Evolutionary conservation across 352 stramenopile species (phyloP).

Genomic region (Phytophthora pini): DNA sequence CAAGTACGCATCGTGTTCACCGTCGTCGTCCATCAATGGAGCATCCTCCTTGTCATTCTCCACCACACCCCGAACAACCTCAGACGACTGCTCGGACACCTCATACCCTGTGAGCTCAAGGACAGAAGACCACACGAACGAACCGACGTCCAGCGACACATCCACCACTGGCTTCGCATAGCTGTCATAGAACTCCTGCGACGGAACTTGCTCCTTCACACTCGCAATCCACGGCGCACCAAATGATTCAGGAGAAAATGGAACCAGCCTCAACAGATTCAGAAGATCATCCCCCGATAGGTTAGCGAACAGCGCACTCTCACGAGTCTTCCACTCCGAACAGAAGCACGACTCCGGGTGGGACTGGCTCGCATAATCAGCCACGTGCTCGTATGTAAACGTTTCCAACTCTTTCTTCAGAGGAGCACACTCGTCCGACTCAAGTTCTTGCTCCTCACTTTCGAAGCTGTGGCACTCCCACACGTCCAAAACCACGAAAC

Average conservation of each 20-base stretch:
- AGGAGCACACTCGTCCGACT: slow-evolving; percentile 32
- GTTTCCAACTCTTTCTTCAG: slow-evolving; percentile 40
- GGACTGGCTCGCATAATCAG: slow-evolving; percentile 35
- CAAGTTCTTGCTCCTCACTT: slow-evolving; percentile 27
- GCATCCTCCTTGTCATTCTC: slow-evolving; percentile 4
- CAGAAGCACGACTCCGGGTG: slow-evolving; percentile 52
- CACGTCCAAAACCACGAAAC: slow-evolving; percentile 43
- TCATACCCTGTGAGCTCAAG: slow-evolving; percentile 27
- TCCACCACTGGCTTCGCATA: slow-evolving; percentile 53
- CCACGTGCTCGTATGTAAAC: slow-evolving; percentile 40
- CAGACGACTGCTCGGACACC: slow-evolving; percentile 2
- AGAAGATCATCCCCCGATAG: slow-evolving; percentile 30
- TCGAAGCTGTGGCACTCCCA: slow-evolving; percentile 36
- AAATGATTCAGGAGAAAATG: slow-evolving; percentile 52
- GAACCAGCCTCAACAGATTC: slow-evolving; percentile 40
- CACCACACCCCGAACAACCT: background rate
- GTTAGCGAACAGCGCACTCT: slow-evolving; percentile 38
- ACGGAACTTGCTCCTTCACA: slow-evolving; percentile 44
- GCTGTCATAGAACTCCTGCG: slow-evolving; percentile 36
- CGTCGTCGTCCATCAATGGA: slow-evolving; percentile 4
- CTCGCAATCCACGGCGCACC: slow-evolving; percentile 36
- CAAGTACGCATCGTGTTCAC: background rate
- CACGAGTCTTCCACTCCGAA: slow-evolving; percentile 47
- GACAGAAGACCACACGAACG: slow-evolving; percentile 39
- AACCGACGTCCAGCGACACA: slow-evolving; percentile 28